phyloP scores from a whole-genome alignment of 306 rosid species.

The Vicia sativa region DNA sequence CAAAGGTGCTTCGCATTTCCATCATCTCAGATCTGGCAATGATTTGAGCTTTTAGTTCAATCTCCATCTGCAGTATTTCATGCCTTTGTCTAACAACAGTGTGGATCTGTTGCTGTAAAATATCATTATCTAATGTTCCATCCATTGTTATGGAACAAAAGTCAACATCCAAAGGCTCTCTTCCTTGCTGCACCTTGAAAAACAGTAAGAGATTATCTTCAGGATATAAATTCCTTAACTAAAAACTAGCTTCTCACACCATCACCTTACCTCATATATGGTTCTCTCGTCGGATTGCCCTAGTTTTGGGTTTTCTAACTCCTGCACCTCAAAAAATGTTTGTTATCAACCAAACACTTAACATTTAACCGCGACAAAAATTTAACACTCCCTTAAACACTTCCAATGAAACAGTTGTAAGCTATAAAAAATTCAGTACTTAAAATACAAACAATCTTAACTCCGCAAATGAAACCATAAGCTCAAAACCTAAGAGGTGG shows the following conservation, averaged over 20 bases:
- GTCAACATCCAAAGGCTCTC: conserved; percentile 87
- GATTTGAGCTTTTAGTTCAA: conserved; percentile 77
- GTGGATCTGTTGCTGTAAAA: conserved; percentile 72
- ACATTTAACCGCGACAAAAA: conserved; percentile 1
- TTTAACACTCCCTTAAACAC: background rate
- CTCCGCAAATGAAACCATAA: background rate
- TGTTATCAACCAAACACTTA: conserved; percentile 32
- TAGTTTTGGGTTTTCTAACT: conserved; percentile 59
- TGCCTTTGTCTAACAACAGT: conserved; percentile 74
- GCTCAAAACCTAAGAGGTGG: background rate
- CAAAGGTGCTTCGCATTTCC: conserved; percentile 67
- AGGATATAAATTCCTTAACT: conserved; percentile 42
- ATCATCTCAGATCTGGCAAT: conserved; percentile 84
- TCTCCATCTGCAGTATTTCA: conserved; percentile 76
- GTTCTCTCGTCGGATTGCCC: conserved; percentile 93
- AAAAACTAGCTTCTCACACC: conserved; percentile 33
- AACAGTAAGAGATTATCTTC: conserved; percentile 53
- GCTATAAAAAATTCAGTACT: conserved; percentile 7
- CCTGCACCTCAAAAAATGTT: conserved; percentile 52
- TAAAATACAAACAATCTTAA: background rate
- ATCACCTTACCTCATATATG: conserved; percentile 83
- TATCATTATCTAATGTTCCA: conserved; percentile 66
- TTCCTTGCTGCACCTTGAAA: conserved; percentile 97
- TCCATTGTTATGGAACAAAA: conserved; percentile 83
- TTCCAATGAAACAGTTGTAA: background rate